Evolutionary conservation across 306 rosid species (phyloP).

Genomic region (Castanea crenata): DNA sequence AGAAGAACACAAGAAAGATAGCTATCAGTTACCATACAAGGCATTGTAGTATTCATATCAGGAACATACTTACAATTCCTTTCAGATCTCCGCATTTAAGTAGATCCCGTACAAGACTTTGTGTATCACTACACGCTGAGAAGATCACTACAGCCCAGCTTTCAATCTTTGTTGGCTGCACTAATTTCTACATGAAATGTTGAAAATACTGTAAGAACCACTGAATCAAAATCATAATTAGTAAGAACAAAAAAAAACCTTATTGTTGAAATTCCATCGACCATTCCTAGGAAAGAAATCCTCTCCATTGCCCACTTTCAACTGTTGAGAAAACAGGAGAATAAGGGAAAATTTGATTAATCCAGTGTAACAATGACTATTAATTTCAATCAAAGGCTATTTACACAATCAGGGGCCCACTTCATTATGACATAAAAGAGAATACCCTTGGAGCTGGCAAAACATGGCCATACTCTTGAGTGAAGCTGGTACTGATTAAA

Average conservation of each 20-base stretch:
- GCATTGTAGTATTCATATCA: not conserved
- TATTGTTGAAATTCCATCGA: slow-evolving; percentile 85
- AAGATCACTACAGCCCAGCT: slow-evolving; percentile 67
- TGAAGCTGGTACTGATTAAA: slow-evolving; percentile 43
- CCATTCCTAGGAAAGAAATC: slow-evolving; percentile 87
- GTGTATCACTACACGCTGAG: slow-evolving; percentile 72
- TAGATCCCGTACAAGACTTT: slow-evolving; percentile 56
- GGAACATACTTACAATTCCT: slow-evolving; percentile 65
- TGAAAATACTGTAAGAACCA: not conserved
- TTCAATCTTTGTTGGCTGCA: slow-evolving; percentile 51
- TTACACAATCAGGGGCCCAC: not conserved
- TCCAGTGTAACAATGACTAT: not conserved
- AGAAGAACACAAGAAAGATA: slow-evolving; percentile 7
- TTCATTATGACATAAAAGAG: not conserved
- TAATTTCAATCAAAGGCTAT: not conserved
- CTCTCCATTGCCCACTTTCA: slow-evolving; percentile 81
- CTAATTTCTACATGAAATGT: slow-evolving; percentile 52
- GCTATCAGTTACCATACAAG: not conserved
- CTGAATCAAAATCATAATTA: not conserved
- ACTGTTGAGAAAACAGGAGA: slow-evolving; percentile 33
- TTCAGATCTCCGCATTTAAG: slow-evolving; percentile 67
- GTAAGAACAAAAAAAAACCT: slow-evolving; percentile 36
- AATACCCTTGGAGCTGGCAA: slow-evolving; percentile 82
- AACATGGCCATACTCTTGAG: slow-evolving; percentile 83
- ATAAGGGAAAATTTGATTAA: not conserved